Base-by-base conservation (phyloP, 2,329 filamentous ascomycete species). In the Colletotrichum sp. region DNA sequence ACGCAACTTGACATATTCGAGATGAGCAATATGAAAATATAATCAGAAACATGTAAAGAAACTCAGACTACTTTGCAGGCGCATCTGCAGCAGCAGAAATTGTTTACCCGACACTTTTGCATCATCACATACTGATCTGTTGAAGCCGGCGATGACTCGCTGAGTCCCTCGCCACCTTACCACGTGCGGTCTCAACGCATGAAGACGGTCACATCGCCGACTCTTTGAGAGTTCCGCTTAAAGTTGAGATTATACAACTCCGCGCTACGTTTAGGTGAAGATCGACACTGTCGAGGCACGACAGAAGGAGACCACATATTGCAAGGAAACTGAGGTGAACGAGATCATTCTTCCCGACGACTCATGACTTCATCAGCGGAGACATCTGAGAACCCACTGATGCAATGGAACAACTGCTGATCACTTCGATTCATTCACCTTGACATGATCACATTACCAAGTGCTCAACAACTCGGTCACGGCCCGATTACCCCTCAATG, bases 21-120 rank as follows among this genome's bases (percentile, higher is more conserved):
- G 9, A 7, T 22, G 19, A n/a, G 5, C 19, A 7, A 1, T 0
- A 5, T 0, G 3, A 12, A 48, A 6, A 12, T 44, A 1, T 9
- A n/a, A 44, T 12, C 2, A 44, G 11, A n/a, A 12, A n/a, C 0
- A 1, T 12, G 39, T 12, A n/a, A 9, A 3, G 3, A n/a, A 22
- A 12, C 19, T 12, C 6, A 12, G 1, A 22, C 11, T 7, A 22
- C 19, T 19, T 1, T 22, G 19, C 44, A 48, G 3, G 5, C 19
- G 44, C 44, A 48, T 48, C 2, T 19, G 11, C 44, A 48, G 19
- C 9, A n/a, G 44, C 44, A 22, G 0, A 22, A 48, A 4, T 2
- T n/a, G 5, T 48, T 22, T 22, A 12, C 11, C 3, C 6, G 44
- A 48, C 9, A n/a, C 19, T 48, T 22, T n/a, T 11, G 0, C 6